A percentile compares a stretch with the other conserved stretches of the same genome.
Evolutionary conservation across 352 stramenopile genomes (phyloP).

Genomic region (Pythium folliculosum): DNA sequence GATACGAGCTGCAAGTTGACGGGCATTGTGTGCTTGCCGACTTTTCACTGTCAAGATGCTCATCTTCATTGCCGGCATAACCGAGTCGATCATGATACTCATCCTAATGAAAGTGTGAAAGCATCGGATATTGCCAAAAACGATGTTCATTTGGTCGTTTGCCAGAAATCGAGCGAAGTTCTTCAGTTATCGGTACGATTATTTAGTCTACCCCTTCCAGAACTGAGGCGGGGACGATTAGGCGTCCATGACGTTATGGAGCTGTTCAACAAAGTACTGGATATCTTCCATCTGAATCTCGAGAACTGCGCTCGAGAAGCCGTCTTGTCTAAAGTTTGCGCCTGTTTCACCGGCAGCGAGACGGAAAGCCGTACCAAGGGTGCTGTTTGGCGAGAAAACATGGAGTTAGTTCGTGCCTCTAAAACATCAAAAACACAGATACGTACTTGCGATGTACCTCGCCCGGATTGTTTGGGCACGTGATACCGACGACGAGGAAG

Average conservation of each 20-base stretch:
- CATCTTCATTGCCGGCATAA: too few species aligned
- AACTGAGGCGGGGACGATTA: slow-evolving; percentile 30
- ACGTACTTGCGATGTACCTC: slow-evolving; percentile 89
- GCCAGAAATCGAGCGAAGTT: too few species aligned
- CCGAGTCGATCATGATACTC: too few species aligned
- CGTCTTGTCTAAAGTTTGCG: slow-evolving; percentile 93
- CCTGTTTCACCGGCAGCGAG: slow-evolving; percentile 92
- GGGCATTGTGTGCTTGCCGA: too few species aligned
- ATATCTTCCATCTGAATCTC: slow-evolving; percentile 95
- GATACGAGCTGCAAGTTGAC: too few species aligned
- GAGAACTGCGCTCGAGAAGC: slow-evolving; percentile 95
- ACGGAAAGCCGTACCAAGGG: slow-evolving; percentile 93
- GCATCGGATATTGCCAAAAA: too few species aligned
- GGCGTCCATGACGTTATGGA: slow-evolving; percentile 91
- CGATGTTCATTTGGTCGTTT: too few species aligned
- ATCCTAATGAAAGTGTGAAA: too few species aligned
- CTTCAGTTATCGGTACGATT: too few species aligned
- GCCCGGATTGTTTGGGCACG: slow-evolving; percentile 87
- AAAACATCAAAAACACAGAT: neutral
- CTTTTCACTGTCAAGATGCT: too few species aligned
- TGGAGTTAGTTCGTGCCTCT: neutral
- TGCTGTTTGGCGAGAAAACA: slow-evolving; percentile 41
- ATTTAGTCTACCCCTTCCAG: too few species aligned
- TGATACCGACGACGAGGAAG: slow-evolving; percentile 95
- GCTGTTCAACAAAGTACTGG: slow-evolving; percentile 95